Conservation (phyloP, 345 rosid species). For the Rhodamnia rubescens region DNA sequence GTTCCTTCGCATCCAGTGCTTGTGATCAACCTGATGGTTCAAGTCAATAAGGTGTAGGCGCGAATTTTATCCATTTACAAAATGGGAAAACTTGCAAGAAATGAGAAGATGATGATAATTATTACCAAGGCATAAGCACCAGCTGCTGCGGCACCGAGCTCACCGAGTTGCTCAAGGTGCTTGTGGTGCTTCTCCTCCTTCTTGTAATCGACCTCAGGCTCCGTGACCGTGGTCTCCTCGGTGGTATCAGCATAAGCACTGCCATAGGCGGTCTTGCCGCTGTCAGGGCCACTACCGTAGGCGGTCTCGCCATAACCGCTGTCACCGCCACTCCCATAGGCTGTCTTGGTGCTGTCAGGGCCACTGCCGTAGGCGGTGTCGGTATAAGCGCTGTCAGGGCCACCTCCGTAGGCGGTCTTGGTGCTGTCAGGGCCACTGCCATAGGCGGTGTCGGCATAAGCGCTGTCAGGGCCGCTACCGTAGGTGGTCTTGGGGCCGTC, state of each 20-base stretch:
- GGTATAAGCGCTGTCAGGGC: background rate
- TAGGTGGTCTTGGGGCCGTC: no score
- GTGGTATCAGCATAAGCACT: background rate
- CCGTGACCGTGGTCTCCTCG: background rate
- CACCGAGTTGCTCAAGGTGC: conserved; percentile 39
- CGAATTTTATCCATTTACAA: background rate
- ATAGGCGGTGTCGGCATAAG: background rate
- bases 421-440: background rate
- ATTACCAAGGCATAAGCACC: conserved; percentile 47
- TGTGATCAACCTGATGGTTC: background rate
- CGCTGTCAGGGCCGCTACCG: background rate
- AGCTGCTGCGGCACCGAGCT: conserved; percentile 28
- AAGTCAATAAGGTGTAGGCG: background rate
- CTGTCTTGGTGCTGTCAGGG: background rate
- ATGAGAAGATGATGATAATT: background rate
- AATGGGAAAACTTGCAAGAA: background rate
- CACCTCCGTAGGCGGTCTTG: conserved; percentile 1
- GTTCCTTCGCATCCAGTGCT: background rate
- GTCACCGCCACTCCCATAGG: background rate
- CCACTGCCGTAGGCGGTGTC: conserved; percentile 2
- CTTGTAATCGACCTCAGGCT: conserved; percentile 16
- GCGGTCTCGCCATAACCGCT: background rate
- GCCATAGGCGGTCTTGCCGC: background rate
- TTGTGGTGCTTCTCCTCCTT: conserved; percentile 65
- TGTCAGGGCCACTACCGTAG: background rate